A percentile compares a stretch with the other conserved stretches of the same genome.
Conservation (phyloP, 2,329 filamentous ascomycete species). For the Calonectria multiphialidica region DNA sequence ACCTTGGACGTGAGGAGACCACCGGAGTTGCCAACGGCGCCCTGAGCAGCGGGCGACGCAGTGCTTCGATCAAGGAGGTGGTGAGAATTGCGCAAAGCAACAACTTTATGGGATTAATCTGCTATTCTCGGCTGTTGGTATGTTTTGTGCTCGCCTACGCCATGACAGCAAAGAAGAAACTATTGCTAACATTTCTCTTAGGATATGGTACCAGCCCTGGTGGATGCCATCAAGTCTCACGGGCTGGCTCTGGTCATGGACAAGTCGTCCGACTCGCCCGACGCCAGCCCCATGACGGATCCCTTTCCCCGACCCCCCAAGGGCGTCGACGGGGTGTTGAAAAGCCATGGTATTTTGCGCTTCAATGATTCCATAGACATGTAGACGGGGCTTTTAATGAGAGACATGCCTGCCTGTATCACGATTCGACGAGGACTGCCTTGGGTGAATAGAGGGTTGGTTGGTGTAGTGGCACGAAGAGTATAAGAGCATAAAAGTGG, state of each 20-base stretch:
- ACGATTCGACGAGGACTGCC: slow-evolving; percentile 27
- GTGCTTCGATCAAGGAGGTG: slow-evolving; percentile 92
- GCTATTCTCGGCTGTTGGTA: slow-evolving; percentile 87
- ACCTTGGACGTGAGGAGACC: slow-evolving; percentile 76
- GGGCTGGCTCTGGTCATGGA: slow-evolving; percentile 94
- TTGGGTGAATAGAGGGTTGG: slow-evolving; percentile 31
- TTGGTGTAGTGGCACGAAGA: slow-evolving; percentile 2
- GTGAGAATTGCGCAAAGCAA: slow-evolving; percentile 94
- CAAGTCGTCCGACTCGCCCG: slow-evolving; percentile 72
- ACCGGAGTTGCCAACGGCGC: slow-evolving; percentile 52
- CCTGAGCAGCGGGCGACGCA: slow-evolving; percentile 74
- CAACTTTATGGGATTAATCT: slow-evolving; percentile 98
- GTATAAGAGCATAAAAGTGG: background rate
- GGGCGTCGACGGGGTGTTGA: slow-evolving; percentile 89
- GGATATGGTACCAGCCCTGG: slow-evolving; percentile 93
- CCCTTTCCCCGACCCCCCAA: slow-evolving; percentile 75
- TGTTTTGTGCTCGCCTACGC: slow-evolving; percentile 47
- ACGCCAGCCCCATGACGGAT: slow-evolving; percentile 56
- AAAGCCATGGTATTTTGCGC: slow-evolving; percentile 85
- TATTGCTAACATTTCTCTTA: slow-evolving; percentile 50
- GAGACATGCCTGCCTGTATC: slow-evolving; percentile 30
- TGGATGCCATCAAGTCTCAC: slow-evolving; percentile 94
- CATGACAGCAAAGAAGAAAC: background rate
- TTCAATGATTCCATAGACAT: slow-evolving; percentile 94
- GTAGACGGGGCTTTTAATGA: slow-evolving; percentile 51